Evolutionary conservation across 1,139 yeast genomes (phyloP), one percentile per base, ranked within the genome.

Genomic region (Protomyces macrosporus): DNA sequence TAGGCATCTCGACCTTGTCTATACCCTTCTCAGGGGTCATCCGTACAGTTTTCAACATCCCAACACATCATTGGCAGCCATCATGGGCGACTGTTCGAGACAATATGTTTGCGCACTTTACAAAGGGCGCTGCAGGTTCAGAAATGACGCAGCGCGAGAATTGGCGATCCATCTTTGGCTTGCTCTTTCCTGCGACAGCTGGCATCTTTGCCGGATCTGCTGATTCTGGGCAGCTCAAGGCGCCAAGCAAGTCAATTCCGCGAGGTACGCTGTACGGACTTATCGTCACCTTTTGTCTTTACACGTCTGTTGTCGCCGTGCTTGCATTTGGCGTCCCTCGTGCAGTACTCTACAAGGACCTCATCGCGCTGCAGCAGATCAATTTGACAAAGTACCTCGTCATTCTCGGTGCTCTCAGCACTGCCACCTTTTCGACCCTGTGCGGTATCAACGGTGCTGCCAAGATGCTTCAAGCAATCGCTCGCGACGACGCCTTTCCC

Each of bases 181-280:
- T 93, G 61, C 89, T 93, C 74, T 93, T 93, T 77, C 98, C 98
- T 12, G 97, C 98, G 0, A 91, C 98, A 0, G 96, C 98, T 1
- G 98, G 98, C 66, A 91, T 93, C 52, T 87, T 91, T 74, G 98
- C 98, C 0, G 98, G 98, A n/a, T 97, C 98, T 0, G 88, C 96
- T 14, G 93, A 93, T 98, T 90, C 97, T 55, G 98, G 98, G n/a
- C 97, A 90, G 70, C 79, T 93, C 67, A 78, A 82, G 66, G 84
- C 81, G 65, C 98, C 98, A 0, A 88, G 97, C 0, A 84, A 82
- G 69, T 85, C 96, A 0, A 93, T 93, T 63, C 98, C 98, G 0
- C 80, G 81, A 67, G 98, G 98, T 6, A 93, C 98, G 0, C 75
- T 93, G 35, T 82, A 85, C 77, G 98, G 98, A 0, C 77, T 93